Base-by-base conservation (phyloP, 495 filamentous ascomycete genomes). In the Tuber melanosporum region DNA sequence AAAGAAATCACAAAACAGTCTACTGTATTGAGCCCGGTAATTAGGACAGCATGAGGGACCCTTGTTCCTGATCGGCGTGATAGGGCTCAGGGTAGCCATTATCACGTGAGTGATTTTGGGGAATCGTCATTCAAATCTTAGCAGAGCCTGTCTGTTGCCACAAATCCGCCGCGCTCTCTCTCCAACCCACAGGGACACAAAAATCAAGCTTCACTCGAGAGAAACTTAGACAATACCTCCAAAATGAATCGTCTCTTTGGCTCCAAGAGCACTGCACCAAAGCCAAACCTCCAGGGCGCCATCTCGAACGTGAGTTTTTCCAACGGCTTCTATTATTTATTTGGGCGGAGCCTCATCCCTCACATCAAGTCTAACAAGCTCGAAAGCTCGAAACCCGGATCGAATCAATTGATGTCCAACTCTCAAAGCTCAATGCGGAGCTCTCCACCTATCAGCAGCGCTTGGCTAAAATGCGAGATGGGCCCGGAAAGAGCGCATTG, bases 241-340 rank as follows among this genome's bases (percentile, higher is more conserved):
- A 47, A 71, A 78, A 99, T 99, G 95, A 99, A 99, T 85, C 93
- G 95, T 81, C 89, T 99, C 81, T 98, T 99, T 84, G 95, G 95
- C 77, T 88, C 91, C 71, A 95, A 93, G 85, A 93, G 88, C 86
- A 91, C 93, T 75, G 91, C 90, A 75, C 96, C 96, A 70, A 98
- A 98, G 86, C 92, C 95, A 4, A 97, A 92, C 71, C 92, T 99
- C 57, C 89, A 90, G 85, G 87, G 88, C 72, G 95, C 96, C 77
- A 98, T 99, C 80, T 84, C 87, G 81, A 96, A 92, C 88, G 91
- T 98, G 86, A 75, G 84, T 78, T 1, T 36, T 52, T 73, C 79
- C 70, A 44, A 71, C 77, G 66, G 43, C 71, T 71, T 71, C 46
- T 22, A 44, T 32, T 46, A 49, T 74, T 71, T 57, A 41, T 19